phyloP scores from a whole-genome alignment of 208 protist genomes.

The Crithidia sp. region DNA sequence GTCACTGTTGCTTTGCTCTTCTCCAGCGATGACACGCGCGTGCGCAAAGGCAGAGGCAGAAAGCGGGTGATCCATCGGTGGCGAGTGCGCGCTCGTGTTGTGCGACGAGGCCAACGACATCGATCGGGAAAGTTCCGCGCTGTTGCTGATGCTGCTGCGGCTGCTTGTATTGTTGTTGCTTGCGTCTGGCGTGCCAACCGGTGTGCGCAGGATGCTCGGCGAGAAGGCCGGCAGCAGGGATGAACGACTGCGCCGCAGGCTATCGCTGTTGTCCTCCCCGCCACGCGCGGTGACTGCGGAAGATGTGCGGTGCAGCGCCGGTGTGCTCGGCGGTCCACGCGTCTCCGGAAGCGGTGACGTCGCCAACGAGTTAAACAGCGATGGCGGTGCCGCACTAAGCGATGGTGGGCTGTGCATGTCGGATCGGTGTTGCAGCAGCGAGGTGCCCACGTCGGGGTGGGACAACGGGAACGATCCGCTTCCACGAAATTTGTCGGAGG shows the following conservation, averaged over 20 bases:
- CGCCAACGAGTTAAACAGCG: constrained; percentile 2
- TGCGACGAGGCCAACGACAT: neutral
- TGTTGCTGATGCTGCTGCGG: neutral
- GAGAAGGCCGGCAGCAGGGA: constrained; percentile 31
- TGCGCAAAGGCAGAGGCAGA: too few relatives aligned
- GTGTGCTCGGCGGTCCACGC: neutral
- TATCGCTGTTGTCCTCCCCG: neutral
- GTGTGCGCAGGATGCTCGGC: constrained; percentile 27
- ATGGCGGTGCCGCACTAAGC: neutral
- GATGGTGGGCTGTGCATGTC: too few relatives aligned
- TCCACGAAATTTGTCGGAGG: neutral
- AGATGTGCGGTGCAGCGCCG: neutral
- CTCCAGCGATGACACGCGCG: neutral
- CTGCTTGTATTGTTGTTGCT: constrained; percentile 8
- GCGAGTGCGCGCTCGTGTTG: constrained; percentile 3
- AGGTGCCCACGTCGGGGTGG: neutral
- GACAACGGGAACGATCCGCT: neutral
- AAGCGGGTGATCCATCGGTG: neutral
- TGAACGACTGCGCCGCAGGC: neutral
- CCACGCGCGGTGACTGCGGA: neutral
- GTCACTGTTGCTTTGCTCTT: constrained; percentile 1
- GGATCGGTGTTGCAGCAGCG: too few relatives aligned
- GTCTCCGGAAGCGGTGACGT: neutral
- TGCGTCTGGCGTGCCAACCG: constrained; percentile 13
- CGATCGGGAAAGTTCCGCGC: neutral